Conservation (phyloP, 129 eudicot species). For the Pulicaria dysenterica region DNA sequence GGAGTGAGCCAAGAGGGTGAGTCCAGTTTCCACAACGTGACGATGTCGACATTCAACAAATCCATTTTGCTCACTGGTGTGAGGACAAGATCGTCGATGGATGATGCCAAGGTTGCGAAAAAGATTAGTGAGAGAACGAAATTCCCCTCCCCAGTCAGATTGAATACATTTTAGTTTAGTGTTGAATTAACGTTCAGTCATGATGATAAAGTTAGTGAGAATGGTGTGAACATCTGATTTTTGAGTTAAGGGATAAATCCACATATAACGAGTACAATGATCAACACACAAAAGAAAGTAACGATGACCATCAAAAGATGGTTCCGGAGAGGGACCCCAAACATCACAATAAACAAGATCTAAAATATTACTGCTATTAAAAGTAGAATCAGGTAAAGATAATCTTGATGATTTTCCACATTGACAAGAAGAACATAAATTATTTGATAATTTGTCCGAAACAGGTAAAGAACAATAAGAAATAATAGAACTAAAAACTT, state of each 20-base stretch:
- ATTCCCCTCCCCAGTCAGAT: neutral
- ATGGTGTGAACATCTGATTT: neutral
- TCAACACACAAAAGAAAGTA: too few relatives aligned
- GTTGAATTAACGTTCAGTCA: neutral
- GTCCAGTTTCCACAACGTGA: neutral
- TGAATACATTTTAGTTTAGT: neutral
- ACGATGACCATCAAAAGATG: too few relatives aligned
- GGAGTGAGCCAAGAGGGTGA: neutral
- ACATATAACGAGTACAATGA: too few relatives aligned
- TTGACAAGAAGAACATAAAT: slow-evolving; percentile 18
- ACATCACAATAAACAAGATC: slow-evolving; percentile 14
- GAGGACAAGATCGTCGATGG: neutral
- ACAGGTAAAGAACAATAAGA: neutral
- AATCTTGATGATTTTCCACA: slow-evolving; percentile 7
- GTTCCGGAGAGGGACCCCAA: neutral
- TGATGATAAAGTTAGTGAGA: neutral
- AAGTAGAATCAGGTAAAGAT: slow-evolving; percentile 1
- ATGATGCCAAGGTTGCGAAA: slow-evolving; percentile 1
- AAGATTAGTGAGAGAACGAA: neutral
- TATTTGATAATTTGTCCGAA: slow-evolving; percentile 9
- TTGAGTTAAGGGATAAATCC: neutral
- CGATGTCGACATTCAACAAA: neutral
- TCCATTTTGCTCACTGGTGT: neutral
- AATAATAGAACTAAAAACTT: too few relatives aligned
- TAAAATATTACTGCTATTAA: slow-evolving; percentile 3